Conservation (phyloP, 2,329 filamentous ascomycete genomes). For the Colletotrichum sp. region DNA sequence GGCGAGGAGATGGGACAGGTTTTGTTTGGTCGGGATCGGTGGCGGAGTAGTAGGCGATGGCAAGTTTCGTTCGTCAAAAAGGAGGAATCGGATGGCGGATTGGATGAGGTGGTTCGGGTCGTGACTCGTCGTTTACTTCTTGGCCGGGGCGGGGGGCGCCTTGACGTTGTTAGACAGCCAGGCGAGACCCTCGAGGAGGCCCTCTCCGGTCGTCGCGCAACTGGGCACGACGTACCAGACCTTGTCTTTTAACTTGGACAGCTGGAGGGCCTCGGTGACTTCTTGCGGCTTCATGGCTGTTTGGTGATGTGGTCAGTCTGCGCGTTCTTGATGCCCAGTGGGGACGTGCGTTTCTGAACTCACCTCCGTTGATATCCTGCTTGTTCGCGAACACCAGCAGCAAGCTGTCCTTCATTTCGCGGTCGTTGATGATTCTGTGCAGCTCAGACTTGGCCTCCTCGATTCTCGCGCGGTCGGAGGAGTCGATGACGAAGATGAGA, state of each 20-base stretch:
- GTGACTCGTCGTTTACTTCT: conserved; percentile 49
- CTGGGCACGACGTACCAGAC: conserved; percentile 86
- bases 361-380: conserved; percentile 89
- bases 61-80: neutral
- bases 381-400: conserved; percentile 98
- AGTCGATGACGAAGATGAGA: conserved; percentile 98
- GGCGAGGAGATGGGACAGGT: neutral
- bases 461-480: conserved; percentile 87
- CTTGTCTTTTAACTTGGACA: conserved; percentile 81
- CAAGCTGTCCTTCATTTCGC: conserved; percentile 96
- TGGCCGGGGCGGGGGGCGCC: conserved; percentile 58
- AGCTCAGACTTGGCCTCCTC: conserved; percentile 93
- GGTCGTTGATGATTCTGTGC: conserved; percentile 96
- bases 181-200: conserved; percentile 79
- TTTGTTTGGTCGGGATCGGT: neutral
- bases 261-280: conserved; percentile 78
- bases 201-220: conserved; percentile 82
- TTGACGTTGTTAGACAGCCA: conserved; percentile 90
- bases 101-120: neutral
- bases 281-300: conserved; percentile 80
- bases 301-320: neutral
- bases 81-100: neutral
- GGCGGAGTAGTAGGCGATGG: neutral
- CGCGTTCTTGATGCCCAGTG: neutral
- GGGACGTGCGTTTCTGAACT: neutral